Conservation (phyloP, 1,139 yeast species). For the Suhomyces kunorum region DNA sequence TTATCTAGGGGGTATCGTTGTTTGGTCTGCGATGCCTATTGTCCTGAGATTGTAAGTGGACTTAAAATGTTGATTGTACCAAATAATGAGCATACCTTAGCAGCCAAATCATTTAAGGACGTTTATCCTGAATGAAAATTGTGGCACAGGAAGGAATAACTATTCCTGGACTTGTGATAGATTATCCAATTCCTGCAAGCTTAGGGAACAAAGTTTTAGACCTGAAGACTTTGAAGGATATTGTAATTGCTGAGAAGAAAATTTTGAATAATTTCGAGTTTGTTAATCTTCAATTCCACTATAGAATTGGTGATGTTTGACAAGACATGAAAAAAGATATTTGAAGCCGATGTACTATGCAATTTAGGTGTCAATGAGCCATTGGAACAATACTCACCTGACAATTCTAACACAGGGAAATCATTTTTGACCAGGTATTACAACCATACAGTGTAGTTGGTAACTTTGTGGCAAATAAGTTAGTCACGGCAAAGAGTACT, state of each 20-base stretch:
- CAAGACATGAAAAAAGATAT: slow-evolving; percentile 21
- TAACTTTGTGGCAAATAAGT: slow-evolving; percentile 30
- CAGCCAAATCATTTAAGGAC: slow-evolving; percentile 53
- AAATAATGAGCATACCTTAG: slow-evolving; percentile 58
- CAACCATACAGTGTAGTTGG: slow-evolving; percentile 27
- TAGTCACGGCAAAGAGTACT: slow-evolving; percentile 22
- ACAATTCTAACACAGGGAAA: slow-evolving; percentile 23
- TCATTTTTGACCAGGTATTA: slow-evolving; percentile 25
- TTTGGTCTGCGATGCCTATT: slow-evolving; percentile 69
- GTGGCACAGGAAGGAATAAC: slow-evolving; percentile 49
- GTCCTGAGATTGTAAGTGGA: slow-evolving; percentile 44
- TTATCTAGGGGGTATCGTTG: slow-evolving; percentile 41
- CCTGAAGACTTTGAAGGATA: slow-evolving; percentile 21
- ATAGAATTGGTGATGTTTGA: slow-evolving; percentile 28
- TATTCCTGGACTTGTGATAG: slow-evolving; percentile 27
- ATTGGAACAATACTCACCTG: slow-evolving; percentile 27
- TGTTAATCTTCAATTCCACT: slow-evolving; percentile 26
- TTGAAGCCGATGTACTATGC: slow-evolving; percentile 29
- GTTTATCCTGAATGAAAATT: slow-evolving; percentile 48
- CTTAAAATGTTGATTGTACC: slow-evolving; percentile 49
- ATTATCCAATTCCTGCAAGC: slow-evolving; percentile 31
- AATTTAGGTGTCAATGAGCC: slow-evolving; percentile 19
- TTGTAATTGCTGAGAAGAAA: slow-evolving; percentile 24
- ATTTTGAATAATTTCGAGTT: slow-evolving; percentile 26
- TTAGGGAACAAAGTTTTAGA: slow-evolving; percentile 32